A percentile compares a stretch with the other conserved stretches of the same genome.
These are phyloP conservation scores for Diaporthe ilicicola DNA, from an alignment of 2,329 filamentous ascomycete species.

Conservation along the genomic window DNA sequence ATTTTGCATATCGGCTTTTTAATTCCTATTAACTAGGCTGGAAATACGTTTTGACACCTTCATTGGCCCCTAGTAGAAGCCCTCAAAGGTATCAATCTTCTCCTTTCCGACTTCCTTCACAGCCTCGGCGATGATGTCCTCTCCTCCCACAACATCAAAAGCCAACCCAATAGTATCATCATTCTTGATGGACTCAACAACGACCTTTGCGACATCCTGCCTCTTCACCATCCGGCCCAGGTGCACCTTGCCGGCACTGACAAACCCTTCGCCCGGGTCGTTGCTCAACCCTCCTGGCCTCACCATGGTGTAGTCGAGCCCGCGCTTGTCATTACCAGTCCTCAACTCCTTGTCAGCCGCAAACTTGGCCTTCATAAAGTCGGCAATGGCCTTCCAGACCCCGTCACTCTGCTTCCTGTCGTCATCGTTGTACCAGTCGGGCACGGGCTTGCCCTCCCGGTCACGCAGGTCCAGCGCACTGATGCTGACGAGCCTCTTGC, in stretches of 20 bases:
- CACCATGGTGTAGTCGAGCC: conserved; percentile 55
- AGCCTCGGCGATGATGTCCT: conserved; percentile 45
- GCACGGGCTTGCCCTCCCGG: conserved; percentile 45
- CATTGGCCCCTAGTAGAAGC: conserved; percentile 35
- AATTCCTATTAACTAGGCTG: too few relatives aligned
- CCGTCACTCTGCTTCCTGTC: conserved; percentile 46
- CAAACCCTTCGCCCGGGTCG: conserved; percentile 46
- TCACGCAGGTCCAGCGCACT: conserved; percentile 55
- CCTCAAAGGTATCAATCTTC: conserved; percentile 44
- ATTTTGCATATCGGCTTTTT: too few relatives aligned
- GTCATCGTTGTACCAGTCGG: conserved; percentile 52
- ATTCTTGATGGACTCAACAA: conserved; percentile 50
- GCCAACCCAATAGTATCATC: conserved; percentile 50
- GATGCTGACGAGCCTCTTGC: conserved; percentile 55
- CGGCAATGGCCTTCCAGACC: conserved; percentile 49
- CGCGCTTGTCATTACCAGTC: conserved; percentile 46
- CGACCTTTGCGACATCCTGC: conserved; percentile 54
- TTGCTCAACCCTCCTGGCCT: conserved; percentile 51
- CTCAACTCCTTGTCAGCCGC: conserved; percentile 50
- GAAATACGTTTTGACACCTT: too few relatives aligned
- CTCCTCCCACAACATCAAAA: conserved; percentile 52
- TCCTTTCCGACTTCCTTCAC: conserved; percentile 48
- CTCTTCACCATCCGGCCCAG: conserved; percentile 47
- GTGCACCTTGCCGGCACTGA: conserved; percentile 52
- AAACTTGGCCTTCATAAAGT: conserved; percentile 52